Base-by-base conservation (phyloP, 352 stramenopile species). In the Phytophthora colocasiae region DNA sequence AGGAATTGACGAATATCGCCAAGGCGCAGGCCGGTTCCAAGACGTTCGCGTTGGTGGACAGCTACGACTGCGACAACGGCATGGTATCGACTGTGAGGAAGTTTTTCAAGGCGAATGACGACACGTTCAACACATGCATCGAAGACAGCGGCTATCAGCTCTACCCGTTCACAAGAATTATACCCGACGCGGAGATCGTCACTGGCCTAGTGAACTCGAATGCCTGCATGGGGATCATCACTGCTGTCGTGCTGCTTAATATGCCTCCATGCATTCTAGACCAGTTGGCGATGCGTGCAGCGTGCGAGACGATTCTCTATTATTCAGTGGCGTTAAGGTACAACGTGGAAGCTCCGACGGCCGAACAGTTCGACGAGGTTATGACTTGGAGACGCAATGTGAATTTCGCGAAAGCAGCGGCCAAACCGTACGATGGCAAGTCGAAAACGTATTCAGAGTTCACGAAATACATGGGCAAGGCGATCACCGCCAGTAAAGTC, bases 241-340 rank as follows among this genome's bases (percentile, higher is more conserved):
- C 66, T 1, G 73, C 66, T 15, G 71, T 81, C 6, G 66, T 75
- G 32, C 45, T 89, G 29, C 57, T 81, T 6, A 49, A 77, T 11
- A 70, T 88, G 41, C 70, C 70, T 8, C 76, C 84, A 44, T 92
- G 83, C 19, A 78, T 77, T 44, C 51, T 91, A 11, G 58, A 78
- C 39, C 58, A 80, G 15, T 67, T 92, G 58, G 75, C 75, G 17
- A 58, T 90, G 45, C 76, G 73, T n/a, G 78, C 83, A 6, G 69
- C 75, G 34, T 78, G 83, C 41, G 83, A 92, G 65, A 87, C 80
- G 51, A 45, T 92, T 24, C 72, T 92, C 32, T 85, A 85, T 63
- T 87, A 85, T 39, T 85, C 78, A 1, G 56, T 80, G 32, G 80
- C 83, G 22, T 57, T 91, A 47, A 63, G 56, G 0, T 41, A 75